Base-by-base conservation (phyloP, 495 filamentous ascomycete genomes). In the Lepidopterella palustris region DNA sequence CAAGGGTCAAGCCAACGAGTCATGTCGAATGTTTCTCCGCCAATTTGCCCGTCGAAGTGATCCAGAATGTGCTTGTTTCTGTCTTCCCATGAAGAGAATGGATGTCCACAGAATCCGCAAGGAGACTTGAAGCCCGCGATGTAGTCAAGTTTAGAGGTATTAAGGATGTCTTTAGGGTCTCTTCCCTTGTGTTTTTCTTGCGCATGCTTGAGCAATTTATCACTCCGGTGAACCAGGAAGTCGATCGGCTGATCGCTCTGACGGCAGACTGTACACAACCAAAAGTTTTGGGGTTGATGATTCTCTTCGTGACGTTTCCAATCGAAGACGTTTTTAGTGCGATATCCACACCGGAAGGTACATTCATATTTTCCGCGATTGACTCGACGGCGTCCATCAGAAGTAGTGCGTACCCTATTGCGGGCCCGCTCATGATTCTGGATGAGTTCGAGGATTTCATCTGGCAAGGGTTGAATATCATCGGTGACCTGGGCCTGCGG, bases 261-360 rank as follows among this genome's bases (percentile, higher is more conserved):
- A 1, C 18, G 8, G 26, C 63, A 66, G 51, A 62, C 24, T 27
- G 51, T 15, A 28, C 64, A 67, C 13, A 64, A 31, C 64, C 64
- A 67, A 9, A 67, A 40, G 29, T 67, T 57, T 35, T 67, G 64
- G 1, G 64, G 64, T 31, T 67, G 61, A 51, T 67, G 60, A 10
- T 57, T 67, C 21, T 67, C 64, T 52, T 67, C 64, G 47, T 67
- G 64, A 2, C 64, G 42, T 57, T 47, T 57, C 64, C 64, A 67
- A 29, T 67, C 64, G 40, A 54, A 63, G 0, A 53, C 26, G 21
- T 60, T 56, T 28, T 55, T 61, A 20, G 60, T 67, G 5, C 49
- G 60, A 39, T 67, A 67, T 8, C 64, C 61, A 45, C 64, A 67
- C 8, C 50, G 48, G 25, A 51, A 63, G 15, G 64, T 67, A 31